Conservation (phyloP, 2,329 filamentous ascomycete species). For the Pestalotiopsis sp. region DNA sequence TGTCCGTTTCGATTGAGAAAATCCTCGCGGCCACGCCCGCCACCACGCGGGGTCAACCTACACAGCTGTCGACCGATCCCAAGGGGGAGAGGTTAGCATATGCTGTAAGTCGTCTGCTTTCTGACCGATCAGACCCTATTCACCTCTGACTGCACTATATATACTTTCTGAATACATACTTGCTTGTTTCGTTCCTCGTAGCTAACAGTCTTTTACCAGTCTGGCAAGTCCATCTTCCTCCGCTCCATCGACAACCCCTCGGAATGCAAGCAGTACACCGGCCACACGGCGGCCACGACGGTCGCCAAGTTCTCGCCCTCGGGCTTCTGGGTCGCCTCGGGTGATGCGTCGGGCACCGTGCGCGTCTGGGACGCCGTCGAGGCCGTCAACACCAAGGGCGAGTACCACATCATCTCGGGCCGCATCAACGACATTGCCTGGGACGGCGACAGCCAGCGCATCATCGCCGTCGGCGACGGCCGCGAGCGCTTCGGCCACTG, state of each 20-base stretch:
- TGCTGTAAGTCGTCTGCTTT: slow-evolving; percentile 63
- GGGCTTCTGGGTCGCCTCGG: slow-evolving; percentile 92
- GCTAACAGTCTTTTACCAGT: slow-evolving; percentile 50
- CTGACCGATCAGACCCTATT: background rate
- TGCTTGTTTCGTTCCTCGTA: background rate
- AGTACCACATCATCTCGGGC: slow-evolving; percentile 92
- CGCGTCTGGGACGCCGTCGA: slow-evolving; percentile 92
- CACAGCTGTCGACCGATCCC: slow-evolving; percentile 82
- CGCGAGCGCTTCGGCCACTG: slow-evolving; percentile 92
- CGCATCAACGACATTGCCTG: slow-evolving; percentile 96
- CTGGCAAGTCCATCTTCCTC: slow-evolving; percentile 94
- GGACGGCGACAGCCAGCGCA: slow-evolving; percentile 94
- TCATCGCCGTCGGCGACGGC: slow-evolving; percentile 95
- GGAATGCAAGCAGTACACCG: slow-evolving; percentile 85
- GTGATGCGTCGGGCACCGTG: slow-evolving; percentile 82
- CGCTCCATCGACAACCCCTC: slow-evolving; percentile 91
- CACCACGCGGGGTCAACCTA: slow-evolving; percentile 84
- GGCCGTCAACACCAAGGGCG: slow-evolving; percentile 83
- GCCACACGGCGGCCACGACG: slow-evolving; percentile 85
- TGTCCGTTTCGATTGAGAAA: slow-evolving; percentile 61
- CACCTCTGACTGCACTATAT: background rate
- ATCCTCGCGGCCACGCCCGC: slow-evolving; percentile 86
- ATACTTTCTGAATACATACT: background rate
- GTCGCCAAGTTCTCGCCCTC: slow-evolving; percentile 93
- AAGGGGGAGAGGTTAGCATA: slow-evolving; percentile 94